Conservation (phyloP, 352 stramenopile species). For the Peronospora belbahrii region DNA sequence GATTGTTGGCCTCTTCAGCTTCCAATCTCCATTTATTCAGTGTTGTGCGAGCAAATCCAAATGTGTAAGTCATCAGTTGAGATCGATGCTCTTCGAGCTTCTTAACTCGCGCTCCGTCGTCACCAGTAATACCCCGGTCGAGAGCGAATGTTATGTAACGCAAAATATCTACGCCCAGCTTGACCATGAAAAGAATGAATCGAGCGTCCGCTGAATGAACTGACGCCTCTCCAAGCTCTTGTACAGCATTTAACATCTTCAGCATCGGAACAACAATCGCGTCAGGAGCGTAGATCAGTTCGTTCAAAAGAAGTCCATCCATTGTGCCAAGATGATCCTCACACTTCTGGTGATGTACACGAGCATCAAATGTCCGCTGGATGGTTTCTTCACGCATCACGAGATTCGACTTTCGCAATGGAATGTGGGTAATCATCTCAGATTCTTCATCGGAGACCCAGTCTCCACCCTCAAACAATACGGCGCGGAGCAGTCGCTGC, state of each 20-base stretch:
- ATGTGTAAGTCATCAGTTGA: slow-evolving; percentile 46
- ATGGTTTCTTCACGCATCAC: slow-evolving; percentile 76
- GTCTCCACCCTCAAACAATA: slow-evolving; percentile 86
- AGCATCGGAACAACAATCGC: slow-evolving; percentile 64
- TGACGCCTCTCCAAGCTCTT: slow-evolving; percentile 71
- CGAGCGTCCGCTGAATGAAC: slow-evolving; percentile 76
- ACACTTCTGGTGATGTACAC: slow-evolving; percentile 70
- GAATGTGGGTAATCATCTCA: slow-evolving; percentile 68
- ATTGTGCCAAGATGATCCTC: slow-evolving; percentile 91
- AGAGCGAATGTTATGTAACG: slow-evolving; percentile 74
- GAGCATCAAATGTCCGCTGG: slow-evolving; percentile 60
- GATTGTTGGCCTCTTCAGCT: slow-evolving; percentile 62
- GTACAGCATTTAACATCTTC: slow-evolving; percentile 78
- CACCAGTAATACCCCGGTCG: slow-evolving; percentile 31
- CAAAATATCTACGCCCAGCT: slow-evolving; percentile 69
- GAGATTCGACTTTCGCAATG: slow-evolving; percentile 75
- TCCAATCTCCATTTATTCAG: slow-evolving; percentile 75
- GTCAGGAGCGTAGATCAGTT: slow-evolving; percentile 94
- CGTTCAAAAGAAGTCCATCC: slow-evolving; percentile 96
- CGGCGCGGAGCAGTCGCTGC: slow-evolving; percentile 75
- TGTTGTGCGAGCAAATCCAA: slow-evolving; percentile 63
- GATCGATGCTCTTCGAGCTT: slow-evolving; percentile 49
- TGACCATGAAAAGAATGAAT: slow-evolving; percentile 87
- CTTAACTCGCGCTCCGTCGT: slow-evolving; percentile 26
- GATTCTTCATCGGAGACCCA: slow-evolving; percentile 62